A percentile compares a stretch with the other conserved stretches of the same genome.
Evolutionary conservation across 768 basidiomycete genomes (phyloP).

Genomic region (Auriscalpium microsporum): DNA sequence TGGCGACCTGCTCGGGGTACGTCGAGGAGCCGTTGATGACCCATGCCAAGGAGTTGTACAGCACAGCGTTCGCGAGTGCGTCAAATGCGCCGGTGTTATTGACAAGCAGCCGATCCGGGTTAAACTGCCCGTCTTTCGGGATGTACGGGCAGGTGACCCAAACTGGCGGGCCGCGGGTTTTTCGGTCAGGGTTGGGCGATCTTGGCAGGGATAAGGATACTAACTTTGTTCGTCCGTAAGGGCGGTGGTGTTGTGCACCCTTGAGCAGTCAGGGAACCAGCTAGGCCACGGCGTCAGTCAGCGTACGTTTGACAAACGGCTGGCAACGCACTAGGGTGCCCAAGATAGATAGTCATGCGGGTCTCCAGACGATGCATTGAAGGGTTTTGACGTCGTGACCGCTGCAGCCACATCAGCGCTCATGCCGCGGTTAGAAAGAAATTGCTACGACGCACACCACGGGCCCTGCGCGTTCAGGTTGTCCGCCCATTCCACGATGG

Average conservation of each 20-base stretch:
- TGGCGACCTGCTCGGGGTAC: slow-evolving; percentile 19
- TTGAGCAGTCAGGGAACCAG: slow-evolving; percentile 23
- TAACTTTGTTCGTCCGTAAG: slow-evolving; percentile 22
- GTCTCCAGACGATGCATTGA: not conserved
- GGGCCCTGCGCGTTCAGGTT: slow-evolving; percentile 10
- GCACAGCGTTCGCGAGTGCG: slow-evolving; percentile 22
- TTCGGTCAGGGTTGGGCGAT: not conserved
- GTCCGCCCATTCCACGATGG: slow-evolving; percentile 13
- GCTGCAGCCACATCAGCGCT: not conserved
- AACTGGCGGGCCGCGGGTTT: slow-evolving; percentile 2
- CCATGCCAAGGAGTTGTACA: slow-evolving; percentile 28
- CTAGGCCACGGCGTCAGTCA: not conserved
- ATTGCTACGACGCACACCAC: slow-evolving; percentile 6
- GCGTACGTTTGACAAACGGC: not conserved
- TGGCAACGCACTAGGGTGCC: slow-evolving; percentile 10
- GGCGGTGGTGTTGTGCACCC: slow-evolving; percentile 23
- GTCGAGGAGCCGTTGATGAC: slow-evolving; percentile 18
- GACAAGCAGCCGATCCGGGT: slow-evolving; percentile 23
- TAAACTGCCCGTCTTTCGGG: slow-evolving; percentile 23
- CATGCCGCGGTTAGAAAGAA: not conserved
- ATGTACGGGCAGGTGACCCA: slow-evolving; percentile 23
- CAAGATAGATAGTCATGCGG: slow-evolving; percentile 14
- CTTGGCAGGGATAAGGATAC: not conserved
- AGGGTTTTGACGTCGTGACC: slow-evolving; percentile 12
- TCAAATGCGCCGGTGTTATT: slow-evolving; percentile 22